Conservation (phyloP, 1,284 basidiomycete genomes). For the Vanrija sp. region DNA sequence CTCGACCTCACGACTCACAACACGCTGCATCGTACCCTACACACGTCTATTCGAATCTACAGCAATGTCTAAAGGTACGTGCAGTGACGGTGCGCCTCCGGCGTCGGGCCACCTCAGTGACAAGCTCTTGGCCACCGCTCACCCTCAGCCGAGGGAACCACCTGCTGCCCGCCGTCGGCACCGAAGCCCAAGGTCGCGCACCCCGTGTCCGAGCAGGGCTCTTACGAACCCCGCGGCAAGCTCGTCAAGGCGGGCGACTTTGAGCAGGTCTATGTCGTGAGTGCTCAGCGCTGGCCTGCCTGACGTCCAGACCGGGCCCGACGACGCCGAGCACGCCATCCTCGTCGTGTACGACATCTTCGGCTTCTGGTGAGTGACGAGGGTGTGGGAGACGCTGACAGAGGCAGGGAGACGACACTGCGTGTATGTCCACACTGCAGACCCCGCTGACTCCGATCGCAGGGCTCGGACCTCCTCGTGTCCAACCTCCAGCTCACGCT, state of each 20-base stretch:
- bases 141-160: neutral
- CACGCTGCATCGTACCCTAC: too few relatives aligned
- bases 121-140: neutral
- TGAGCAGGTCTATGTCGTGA: slow-evolving; percentile 38
- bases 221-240: slow-evolving; percentile 26
- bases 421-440: slow-evolving; percentile 11
- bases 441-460: slow-evolving; percentile 1
- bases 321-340: slow-evolving; percentile 33
- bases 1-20: too few relatives aligned
- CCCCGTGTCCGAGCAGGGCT: slow-evolving; percentile 21
- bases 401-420: slow-evolving; percentile 37
- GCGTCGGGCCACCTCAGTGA: too few relatives aligned
- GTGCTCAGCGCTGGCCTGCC: neutral
- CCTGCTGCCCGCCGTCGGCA: slow-evolving; percentile 34
- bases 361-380: slow-evolving; percentile 36
- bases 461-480: slow-evolving; percentile 39
- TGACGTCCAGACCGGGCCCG: slow-evolving; percentile 31
- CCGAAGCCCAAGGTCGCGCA: slow-evolving; percentile 33
- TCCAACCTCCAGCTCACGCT: slow-evolving; percentile 25
- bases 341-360: slow-evolving; percentile 46
- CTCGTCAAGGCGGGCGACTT: slow-evolving; percentile 25
- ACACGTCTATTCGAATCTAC: too few relatives aligned
- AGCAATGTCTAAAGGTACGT: too few relatives aligned
- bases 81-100: too few relatives aligned
- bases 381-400: slow-evolving; percentile 5